phyloP scores from a whole-genome alignment of 2,329 filamentous ascomycete genomes.

The Ascochyta fabae region DNA sequence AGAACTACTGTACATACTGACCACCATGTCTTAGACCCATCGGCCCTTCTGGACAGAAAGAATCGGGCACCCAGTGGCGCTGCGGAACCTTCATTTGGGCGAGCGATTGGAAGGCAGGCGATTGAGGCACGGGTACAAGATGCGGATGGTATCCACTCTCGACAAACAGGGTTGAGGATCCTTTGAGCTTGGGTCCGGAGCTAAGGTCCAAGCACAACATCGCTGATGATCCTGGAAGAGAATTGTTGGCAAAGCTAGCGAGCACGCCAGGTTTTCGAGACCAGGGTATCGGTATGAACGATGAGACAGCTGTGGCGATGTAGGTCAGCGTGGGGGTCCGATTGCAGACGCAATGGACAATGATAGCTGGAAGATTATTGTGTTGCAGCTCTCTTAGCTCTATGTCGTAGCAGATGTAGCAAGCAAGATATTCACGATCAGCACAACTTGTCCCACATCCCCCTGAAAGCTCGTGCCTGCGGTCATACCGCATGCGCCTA shows the following conservation, averaged over 20 bases:
- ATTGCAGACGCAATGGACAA: no score
- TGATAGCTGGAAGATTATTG: no score
- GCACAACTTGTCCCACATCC: no score
- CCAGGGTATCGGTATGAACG: no score
- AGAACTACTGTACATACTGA: not conserved
- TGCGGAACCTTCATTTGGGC: slow-evolving; percentile 83
- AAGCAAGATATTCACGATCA: no score
- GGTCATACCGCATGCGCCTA: no score
- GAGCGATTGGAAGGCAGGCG: slow-evolving; percentile 63
- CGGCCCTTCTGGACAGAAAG: slow-evolving; percentile 84
- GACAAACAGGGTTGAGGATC: not conserved
- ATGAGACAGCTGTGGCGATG: no score
- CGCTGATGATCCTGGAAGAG: not conserved
- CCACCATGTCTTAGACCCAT: slow-evolving; percentile 64
- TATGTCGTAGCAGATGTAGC: no score
- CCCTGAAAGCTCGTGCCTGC: no score
- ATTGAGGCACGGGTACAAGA: slow-evolving; percentile 18
- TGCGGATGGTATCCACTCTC: not conserved
- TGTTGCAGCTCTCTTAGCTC: no score
- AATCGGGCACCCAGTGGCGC: slow-evolving; percentile 83
- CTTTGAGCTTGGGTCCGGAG: not conserved
- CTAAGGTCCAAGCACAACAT: not conserved
- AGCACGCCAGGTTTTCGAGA: no score
- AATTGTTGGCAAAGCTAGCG: not conserved
- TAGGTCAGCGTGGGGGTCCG: no score